Evolutionary conservation across 1,284 basidiomycete species (phyloP).

Genomic region (Cryptococcus jaspeensis): DNA sequence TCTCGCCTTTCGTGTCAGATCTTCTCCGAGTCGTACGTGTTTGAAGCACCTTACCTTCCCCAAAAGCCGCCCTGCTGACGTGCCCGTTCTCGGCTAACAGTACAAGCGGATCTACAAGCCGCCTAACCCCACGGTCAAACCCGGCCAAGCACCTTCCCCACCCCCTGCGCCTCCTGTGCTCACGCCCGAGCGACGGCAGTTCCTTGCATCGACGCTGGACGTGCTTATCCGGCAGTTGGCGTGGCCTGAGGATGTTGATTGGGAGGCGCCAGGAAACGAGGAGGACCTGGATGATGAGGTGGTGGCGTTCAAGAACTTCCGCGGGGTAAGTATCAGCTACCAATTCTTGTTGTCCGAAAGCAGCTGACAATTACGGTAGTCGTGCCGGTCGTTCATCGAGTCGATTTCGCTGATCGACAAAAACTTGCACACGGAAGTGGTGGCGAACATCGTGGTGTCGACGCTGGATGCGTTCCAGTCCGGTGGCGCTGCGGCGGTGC

Average conservation of each 20-base stretch:
- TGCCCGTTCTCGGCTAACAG: constrained; percentile 1
- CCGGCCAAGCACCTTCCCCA: constrained; percentile 27
- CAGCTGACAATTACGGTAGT: constrained; percentile 15
- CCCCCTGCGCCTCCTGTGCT: constrained; percentile 51
- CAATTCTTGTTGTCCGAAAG: not conserved
- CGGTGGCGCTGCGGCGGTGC: constrained; percentile 54
- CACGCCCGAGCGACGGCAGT: constrained; percentile 66
- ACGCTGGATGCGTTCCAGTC: constrained; percentile 41
- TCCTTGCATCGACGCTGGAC: constrained; percentile 75
- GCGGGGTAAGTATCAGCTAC: constrained; percentile 61
- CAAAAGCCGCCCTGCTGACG: too few relatives aligned
- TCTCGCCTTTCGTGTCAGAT: constrained; percentile 75
- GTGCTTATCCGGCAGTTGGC: constrained; percentile 74
- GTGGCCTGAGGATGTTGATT: constrained; percentile 67
- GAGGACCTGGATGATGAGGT: constrained; percentile 85
- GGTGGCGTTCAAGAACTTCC: constrained; percentile 77
- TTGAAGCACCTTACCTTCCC: not conserved
- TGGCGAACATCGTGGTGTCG: constrained; percentile 46
- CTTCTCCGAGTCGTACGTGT: constrained; percentile 72
- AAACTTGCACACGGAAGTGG: constrained; percentile 50
- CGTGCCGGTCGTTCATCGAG: constrained; percentile 74
- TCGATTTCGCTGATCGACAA: constrained; percentile 80
- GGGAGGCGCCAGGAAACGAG: constrained; percentile 75
- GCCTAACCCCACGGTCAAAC: constrained; percentile 16
- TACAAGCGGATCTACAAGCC: constrained; percentile 18